Percentiles rank a stretch among this genome's conserved stretches.
Conservation (phyloP, 805 yeast genomes). For the Kluyveromyces wickerhamii region DNA sequence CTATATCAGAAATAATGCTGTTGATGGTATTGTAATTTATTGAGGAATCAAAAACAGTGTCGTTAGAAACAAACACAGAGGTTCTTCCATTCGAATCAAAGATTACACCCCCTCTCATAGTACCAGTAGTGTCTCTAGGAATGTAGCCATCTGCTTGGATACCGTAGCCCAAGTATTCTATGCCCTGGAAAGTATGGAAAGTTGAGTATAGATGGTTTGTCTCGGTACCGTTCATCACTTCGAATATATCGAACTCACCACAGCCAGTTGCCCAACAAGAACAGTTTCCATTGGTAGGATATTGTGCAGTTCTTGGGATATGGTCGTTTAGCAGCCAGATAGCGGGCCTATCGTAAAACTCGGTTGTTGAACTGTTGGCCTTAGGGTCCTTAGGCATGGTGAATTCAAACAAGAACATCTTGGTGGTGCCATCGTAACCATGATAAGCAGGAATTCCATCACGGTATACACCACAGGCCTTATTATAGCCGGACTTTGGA, state of each 20-base stretch:
- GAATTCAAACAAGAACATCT: constrained; percentile 68
- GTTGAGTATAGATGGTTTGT: constrained; percentile 52
- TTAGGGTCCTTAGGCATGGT: constrained; percentile 51
- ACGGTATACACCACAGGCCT: constrained; percentile 75
- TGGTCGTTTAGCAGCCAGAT: constrained; percentile 69
- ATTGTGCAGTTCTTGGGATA: constrained; percentile 70
- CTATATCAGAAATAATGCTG: constrained; percentile 36
- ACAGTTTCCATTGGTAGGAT: constrained; percentile 49
- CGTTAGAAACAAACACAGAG: constrained; percentile 51
- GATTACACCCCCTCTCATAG: constrained; percentile 66
- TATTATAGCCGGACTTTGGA: constrained; percentile 42
- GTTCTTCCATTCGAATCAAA: constrained; percentile 56
- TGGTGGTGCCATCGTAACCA: constrained; percentile 58
- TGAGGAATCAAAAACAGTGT: constrained; percentile 40
- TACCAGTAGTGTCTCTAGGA: constrained; percentile 40
- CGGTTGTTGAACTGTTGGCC: constrained; percentile 28
- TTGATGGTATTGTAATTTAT: constrained; percentile 38
- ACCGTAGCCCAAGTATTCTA: constrained; percentile 54
- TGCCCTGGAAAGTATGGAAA: constrained; percentile 63
- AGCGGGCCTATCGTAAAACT: constrained; percentile 57
- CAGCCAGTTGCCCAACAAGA: constrained; percentile 75
- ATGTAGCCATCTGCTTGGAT: constrained; percentile 49
- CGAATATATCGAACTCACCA: constrained; percentile 74
- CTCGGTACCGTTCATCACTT: constrained; percentile 58
- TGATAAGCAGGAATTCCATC: constrained; percentile 66